These are phyloP conservation scores for Physcia stellaris DNA, from an alignment of 495 filamentous ascomycete genomes.

Conservation along the genomic window DNA sequence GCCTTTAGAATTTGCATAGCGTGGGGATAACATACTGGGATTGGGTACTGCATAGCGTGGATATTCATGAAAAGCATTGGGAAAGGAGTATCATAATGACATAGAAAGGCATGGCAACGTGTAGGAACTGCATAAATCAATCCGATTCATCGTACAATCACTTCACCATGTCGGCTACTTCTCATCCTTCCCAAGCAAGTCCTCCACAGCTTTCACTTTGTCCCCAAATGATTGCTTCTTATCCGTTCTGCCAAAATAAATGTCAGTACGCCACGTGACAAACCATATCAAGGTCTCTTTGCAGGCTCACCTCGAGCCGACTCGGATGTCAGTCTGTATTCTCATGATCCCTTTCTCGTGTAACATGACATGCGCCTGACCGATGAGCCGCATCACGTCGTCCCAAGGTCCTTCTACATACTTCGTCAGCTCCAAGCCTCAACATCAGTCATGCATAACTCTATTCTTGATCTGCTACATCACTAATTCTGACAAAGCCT, in stretches of 20 bases:
- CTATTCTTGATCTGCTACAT: constrained; percentile 18
- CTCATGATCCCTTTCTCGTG: constrained; percentile 69
- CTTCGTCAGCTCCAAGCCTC: background rate
- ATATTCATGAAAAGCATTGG: too few relatives aligned
- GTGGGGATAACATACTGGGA: too few relatives aligned
- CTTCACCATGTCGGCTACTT: too few relatives aligned
- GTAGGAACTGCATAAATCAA: too few relatives aligned
- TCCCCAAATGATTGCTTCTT: constrained; percentile 53
- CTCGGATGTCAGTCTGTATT: constrained; percentile 80
- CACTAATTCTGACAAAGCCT: constrained; percentile 20
- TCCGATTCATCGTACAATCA: too few relatives aligned
- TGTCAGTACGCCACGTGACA: constrained; percentile 10
- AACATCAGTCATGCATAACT: background rate
- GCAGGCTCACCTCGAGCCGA: constrained; percentile 58
- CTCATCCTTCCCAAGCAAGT: constrained; percentile 35
- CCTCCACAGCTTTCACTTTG: constrained; percentile 51
- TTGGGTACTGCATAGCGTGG: too few relatives aligned
- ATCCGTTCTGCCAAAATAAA: constrained; percentile 39
- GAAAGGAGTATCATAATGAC: too few relatives aligned
- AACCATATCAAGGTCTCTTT: constrained; percentile 1
- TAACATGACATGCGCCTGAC: constrained; percentile 74
- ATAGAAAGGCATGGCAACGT: too few relatives aligned
- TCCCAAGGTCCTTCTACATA: constrained; percentile 78
- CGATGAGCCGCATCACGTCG: constrained; percentile 74
- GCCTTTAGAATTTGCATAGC: too few relatives aligned